phyloP scores from a whole-genome alignment of 2,329 filamentous ascomycete species.

The Tolypocladium ovalisporum region DNA sequence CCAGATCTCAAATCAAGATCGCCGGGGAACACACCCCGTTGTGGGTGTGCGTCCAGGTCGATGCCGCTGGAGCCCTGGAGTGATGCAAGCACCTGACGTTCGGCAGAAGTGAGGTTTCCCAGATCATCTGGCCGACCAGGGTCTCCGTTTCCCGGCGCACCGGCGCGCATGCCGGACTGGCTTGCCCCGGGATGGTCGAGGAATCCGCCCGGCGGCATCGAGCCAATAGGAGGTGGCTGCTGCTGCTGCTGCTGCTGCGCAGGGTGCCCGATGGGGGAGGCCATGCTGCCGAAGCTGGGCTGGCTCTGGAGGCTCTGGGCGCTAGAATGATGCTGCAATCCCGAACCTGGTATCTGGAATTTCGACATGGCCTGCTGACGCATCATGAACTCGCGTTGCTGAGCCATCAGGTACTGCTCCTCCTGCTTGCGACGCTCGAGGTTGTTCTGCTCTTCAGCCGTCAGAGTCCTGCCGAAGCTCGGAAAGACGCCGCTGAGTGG shows the following conservation, averaged over 20 bases:
- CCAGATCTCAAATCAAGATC: constrained; percentile 29
- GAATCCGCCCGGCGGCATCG: constrained; percentile 55
- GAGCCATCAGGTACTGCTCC: constrained; percentile 92
- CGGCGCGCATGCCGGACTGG: constrained; percentile 12
- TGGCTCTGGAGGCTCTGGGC: constrained; percentile 94
- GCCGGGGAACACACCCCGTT: constrained; percentile 22
- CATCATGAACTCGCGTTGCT: constrained; percentile 86
- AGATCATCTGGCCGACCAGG: constrained; percentile 64
- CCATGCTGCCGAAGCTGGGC: constrained; percentile 90
- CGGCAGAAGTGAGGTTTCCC: constrained; percentile 46
- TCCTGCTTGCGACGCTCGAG: constrained; percentile 94
- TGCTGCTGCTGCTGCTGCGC: constrained; percentile 27
- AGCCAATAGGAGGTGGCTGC: constrained; percentile 21
- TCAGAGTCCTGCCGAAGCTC: constrained; percentile 90
- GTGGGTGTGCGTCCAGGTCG: constrained; percentile 1
- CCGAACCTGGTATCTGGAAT: constrained; percentile 46
- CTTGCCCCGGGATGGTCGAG: constrained; percentile 47
- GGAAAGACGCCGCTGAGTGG: constrained; percentile 91
- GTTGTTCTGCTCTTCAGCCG: constrained; percentile 96
- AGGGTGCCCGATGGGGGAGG: constrained; percentile 62
- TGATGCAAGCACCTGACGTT: constrained; percentile 41
- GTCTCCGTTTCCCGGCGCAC: constrained; percentile 28
- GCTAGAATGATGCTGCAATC: constrained; percentile 85
- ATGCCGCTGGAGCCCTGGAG: constrained; percentile 9
- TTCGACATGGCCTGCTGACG: constrained; percentile 73